Percentiles rank a stretch among this genome's conserved stretches.
These are phyloP conservation scores for Candida easanensis DNA, from an alignment of 805 yeast species.

Conservation along the genomic window DNA sequence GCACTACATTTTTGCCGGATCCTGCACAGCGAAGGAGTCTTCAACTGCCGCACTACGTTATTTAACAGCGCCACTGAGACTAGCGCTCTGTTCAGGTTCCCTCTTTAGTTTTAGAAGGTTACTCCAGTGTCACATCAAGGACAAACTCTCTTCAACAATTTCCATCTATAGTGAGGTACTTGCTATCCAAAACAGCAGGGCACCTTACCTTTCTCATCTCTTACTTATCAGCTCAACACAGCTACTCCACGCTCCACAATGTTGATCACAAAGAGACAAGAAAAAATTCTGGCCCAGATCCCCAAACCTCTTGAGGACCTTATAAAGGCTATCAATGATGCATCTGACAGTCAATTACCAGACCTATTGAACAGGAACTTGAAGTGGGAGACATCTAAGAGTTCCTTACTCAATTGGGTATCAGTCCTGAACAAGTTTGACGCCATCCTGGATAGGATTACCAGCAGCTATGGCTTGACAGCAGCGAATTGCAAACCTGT, in stretches of 20 bases:
- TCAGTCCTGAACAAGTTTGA: conserved; percentile 76
- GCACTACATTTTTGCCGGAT: too few relatives aligned
- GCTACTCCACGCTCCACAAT: conserved; percentile 9
- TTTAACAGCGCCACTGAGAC: too few relatives aligned
- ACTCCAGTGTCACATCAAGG: too few relatives aligned
- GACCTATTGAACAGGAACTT: conserved; percentile 34
- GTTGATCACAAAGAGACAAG: conserved; percentile 29
- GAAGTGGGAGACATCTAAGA: conserved; percentile 61
- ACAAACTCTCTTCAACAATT: too few relatives aligned
- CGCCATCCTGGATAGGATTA: conserved; percentile 51
- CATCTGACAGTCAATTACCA: conserved; percentile 41
- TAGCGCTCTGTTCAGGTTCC: too few relatives aligned
- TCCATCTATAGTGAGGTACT: too few relatives aligned
- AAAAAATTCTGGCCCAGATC: conserved; percentile 21
- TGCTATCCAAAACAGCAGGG: too few relatives aligned
- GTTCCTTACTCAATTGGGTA: conserved; percentile 75
- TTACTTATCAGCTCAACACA: not conserved
- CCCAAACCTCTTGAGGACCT: conserved; percentile 34
- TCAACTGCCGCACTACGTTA: too few relatives aligned
- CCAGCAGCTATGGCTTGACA: conserved; percentile 51
- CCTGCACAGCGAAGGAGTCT: too few relatives aligned
- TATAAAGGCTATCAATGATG: conserved; percentile 37
- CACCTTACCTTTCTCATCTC: too few relatives aligned
- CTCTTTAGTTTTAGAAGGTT: too few relatives aligned
- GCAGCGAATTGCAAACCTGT: conserved; percentile 45